Conservation (phyloP, 1,139 yeast species). For the Chernovozyma sophiae-reginae region DNA sequence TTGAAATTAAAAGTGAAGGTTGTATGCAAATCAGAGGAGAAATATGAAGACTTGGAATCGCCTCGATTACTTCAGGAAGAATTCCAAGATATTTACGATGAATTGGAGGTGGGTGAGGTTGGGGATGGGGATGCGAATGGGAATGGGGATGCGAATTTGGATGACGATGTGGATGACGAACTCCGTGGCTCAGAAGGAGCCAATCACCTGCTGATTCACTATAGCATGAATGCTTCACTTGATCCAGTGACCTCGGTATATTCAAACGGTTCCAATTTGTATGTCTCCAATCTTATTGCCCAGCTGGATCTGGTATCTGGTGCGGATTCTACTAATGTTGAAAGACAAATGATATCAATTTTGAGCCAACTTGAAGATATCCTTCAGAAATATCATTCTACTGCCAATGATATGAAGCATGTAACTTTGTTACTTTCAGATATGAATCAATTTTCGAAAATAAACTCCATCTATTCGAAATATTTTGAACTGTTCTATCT, state of each 20-base stretch:
- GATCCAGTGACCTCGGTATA: background rate
- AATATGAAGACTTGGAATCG: constrained; percentile 20
- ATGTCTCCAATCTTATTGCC: constrained; percentile 47
- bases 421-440: constrained; percentile 58
- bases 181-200: background rate
- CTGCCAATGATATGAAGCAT: constrained; percentile 46
- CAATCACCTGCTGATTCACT: no score
- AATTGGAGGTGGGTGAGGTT: constrained; percentile 3
- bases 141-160: constrained; percentile 3
- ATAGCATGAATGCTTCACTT: no score
- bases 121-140: constrained; percentile 5
- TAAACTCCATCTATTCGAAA: constrained; percentile 57
- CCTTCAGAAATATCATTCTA: constrained; percentile 23
- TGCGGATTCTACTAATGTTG: constrained; percentile 10
- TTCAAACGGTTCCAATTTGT: constrained; percentile 30
- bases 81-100: constrained; percentile 36
- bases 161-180: background rate
- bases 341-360: constrained; percentile 45
- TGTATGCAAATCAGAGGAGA: constrained; percentile 28
- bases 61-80: constrained; percentile 49
- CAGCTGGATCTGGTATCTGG: constrained; percentile 16
- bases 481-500: constrained; percentile 51
- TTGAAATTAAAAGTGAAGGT: constrained; percentile 44
- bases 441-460: constrained; percentile 57
- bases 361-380: constrained; percentile 37